Evolutionary conservation across 306 rosid genomes (phyloP), one percentile per base, ranked within the genome.

Genomic region (Casuarina glauca): DNA sequence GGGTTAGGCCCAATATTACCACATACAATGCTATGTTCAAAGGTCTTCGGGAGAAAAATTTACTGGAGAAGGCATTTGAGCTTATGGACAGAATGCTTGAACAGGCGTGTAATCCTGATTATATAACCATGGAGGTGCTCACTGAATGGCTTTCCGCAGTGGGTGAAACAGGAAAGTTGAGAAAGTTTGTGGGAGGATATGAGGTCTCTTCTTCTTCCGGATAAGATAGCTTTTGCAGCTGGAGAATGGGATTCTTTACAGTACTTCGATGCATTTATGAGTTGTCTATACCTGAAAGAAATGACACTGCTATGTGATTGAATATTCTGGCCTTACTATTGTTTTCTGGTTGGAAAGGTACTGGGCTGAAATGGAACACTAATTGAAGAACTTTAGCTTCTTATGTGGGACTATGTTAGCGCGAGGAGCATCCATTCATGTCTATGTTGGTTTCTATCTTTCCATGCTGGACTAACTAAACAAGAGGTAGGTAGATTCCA

Each of bases 81-180:
- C 83, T 89, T 19, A 88, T 93, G 97, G 88, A 89, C 74, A 81
- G 53, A 76, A 91, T 93, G 97, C 75, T 81, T 36, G 89, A 82
- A 43, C 82, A 88, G 49, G 93, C 91, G 7, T 93, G 93, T 78
- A 54, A 45, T 69, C 91, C 97, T 50, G 91, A 93, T 82, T 87
- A 85, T 64, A 77, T 81, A 82, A 93, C 93, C 77, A 84, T 89
- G 90, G 94, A 91, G 71, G 82, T 91, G 73, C 92, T 93, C 57
- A 85, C 97, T 0, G 90, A 93, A 72, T 91, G 97, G 97, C 89
- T 93, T 78, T 68, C 87, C 51, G 81, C 87, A 0, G 86, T 75
- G 45, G 91, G 90, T 36, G 86, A 91, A 80, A 80, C 50, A 1
- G 84, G 76, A 51, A 85, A 81, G 81, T 84, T 93, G 76, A 79